phyloP scores from a whole-genome alignment of 768 basidiomycete species.

The Hirschioporus abietinus region DNA sequence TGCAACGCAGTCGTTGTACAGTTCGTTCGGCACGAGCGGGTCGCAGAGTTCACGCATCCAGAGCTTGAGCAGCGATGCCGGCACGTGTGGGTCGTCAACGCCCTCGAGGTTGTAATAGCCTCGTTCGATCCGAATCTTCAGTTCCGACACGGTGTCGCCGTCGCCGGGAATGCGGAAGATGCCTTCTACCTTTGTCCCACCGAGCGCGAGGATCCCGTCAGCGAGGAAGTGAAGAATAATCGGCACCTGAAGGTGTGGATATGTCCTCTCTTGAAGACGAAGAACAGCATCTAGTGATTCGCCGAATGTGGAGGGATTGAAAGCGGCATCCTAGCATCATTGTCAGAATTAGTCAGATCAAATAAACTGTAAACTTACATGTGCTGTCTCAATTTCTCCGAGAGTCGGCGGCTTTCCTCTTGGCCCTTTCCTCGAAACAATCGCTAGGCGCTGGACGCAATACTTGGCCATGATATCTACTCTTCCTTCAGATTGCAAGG shows the following conservation, averaged over 20 bases:
- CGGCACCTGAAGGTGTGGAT: conserved; percentile 79
- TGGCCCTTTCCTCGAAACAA: conserved; percentile 79
- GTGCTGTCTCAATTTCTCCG: conserved; percentile 88
- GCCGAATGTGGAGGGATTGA: conserved; percentile 92
- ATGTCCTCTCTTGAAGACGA: conserved; percentile 79
- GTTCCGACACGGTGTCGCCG: conserved; percentile 77
- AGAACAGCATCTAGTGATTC: conserved; percentile 84
- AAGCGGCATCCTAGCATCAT: conserved; percentile 73
- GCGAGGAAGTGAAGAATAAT: conserved; percentile 93
- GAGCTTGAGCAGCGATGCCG: conserved; percentile 85
- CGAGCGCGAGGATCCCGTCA: conserved; percentile 85
- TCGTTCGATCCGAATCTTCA: conserved; percentile 86
- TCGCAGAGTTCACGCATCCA: conserved; percentile 92
- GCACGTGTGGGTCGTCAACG: conserved; percentile 86
- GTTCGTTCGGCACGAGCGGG: conserved; percentile 85
- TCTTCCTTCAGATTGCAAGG: conserved; percentile 62
- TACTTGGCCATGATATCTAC: conserved; percentile 90
- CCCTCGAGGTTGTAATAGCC: conserved; percentile 89
- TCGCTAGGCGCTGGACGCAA: conserved; percentile 70
- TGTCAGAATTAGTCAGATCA: neutral
- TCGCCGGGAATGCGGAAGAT: conserved; percentile 94
- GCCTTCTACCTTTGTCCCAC: conserved; percentile 80
- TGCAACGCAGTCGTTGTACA: conserved; percentile 87
- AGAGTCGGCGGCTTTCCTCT: conserved; percentile 77
- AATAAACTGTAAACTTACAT: conserved; percentile 39